These are phyloP conservation scores for Aaosphaeria pasadenensis DNA, from an alignment of 2,329 filamentous ascomycete genomes.

Conservation along the genomic window DNA sequence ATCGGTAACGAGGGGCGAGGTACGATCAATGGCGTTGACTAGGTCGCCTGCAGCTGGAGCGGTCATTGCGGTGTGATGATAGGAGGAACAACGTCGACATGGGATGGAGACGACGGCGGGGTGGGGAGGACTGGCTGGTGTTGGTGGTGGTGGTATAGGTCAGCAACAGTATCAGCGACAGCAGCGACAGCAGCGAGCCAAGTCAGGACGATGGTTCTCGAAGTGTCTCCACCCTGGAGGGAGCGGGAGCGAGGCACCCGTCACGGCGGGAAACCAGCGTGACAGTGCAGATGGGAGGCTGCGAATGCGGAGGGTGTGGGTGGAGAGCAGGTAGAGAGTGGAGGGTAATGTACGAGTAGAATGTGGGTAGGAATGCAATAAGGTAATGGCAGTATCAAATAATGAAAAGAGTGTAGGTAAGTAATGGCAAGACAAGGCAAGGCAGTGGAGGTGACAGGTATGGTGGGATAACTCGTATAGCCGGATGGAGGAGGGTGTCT, in stretches of 20 bases:
- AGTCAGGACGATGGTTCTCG: too few relatives aligned
- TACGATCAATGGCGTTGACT: constrained; percentile 35
- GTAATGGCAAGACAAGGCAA: too few relatives aligned
- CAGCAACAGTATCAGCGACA: background rate
- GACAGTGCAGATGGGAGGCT: background rate
- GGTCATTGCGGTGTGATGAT: constrained; percentile 32
- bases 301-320: too few relatives aligned
- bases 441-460: too few relatives aligned
- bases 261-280: background rate
- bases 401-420: too few relatives aligned
- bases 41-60: constrained; percentile 15
- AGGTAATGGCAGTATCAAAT: too few relatives aligned
- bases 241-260: too few relatives aligned
- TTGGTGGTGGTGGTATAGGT: background rate
- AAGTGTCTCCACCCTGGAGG: too few relatives aligned
- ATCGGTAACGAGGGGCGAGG: constrained; percentile 36
- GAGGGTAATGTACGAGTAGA: background rate
- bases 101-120: constrained; percentile 14
- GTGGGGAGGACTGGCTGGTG: background rate
- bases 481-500: too few relatives aligned
- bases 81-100: constrained; percentile 31
- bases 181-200: too few relatives aligned
- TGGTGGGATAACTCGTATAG: too few relatives aligned
- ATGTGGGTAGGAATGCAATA: background rate
- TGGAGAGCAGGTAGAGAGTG: too few relatives aligned